Conservation (phyloP, 2,329 filamentous ascomycete genomes). For the Dothiorella sarmentorum region DNA sequence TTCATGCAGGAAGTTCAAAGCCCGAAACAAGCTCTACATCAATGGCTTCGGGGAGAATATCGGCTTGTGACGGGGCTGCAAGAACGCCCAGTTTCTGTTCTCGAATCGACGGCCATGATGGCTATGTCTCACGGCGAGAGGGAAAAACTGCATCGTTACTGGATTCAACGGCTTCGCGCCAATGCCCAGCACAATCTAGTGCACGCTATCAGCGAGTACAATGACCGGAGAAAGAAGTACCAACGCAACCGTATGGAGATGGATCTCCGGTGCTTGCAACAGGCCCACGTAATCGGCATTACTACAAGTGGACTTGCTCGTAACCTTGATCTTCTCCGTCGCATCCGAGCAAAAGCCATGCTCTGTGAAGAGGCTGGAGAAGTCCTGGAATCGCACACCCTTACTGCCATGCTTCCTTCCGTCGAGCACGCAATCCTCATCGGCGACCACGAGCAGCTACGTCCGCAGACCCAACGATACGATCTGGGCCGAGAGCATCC, state of each 20-base stretch:
- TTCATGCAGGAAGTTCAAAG: not conserved
- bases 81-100: not conserved
- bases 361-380: conserved; percentile 68
- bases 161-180: conserved; percentile 1
- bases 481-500: conserved; percentile 52
- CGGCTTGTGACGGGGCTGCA: not conserved
- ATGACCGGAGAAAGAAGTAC: not conserved
- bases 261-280: conserved; percentile 25
- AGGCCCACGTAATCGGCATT: conserved; percentile 54
- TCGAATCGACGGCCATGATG: not conserved
- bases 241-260: not conserved
- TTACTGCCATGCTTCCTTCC: conserved; percentile 58
- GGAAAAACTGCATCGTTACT: conserved; percentile 14
- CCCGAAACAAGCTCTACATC: not conserved
- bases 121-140: conserved; percentile 20
- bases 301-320: conserved; percentile 61
- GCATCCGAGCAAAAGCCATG: conserved; percentile 54
- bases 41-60: not conserved
- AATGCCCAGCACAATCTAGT: not conserved
- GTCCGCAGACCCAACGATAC: conserved; percentile 57
- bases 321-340: conserved; percentile 49
- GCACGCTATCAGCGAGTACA: not conserved
- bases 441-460: conserved; percentile 61
- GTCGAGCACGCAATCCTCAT: conserved; percentile 62
- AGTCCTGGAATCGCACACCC: conserved; percentile 61